Evolutionary conservation across 257 asterid genomes (phyloP), one percentile per base, ranked within the genome.

Genomic region (Fraxinus pennsylvanica): DNA sequence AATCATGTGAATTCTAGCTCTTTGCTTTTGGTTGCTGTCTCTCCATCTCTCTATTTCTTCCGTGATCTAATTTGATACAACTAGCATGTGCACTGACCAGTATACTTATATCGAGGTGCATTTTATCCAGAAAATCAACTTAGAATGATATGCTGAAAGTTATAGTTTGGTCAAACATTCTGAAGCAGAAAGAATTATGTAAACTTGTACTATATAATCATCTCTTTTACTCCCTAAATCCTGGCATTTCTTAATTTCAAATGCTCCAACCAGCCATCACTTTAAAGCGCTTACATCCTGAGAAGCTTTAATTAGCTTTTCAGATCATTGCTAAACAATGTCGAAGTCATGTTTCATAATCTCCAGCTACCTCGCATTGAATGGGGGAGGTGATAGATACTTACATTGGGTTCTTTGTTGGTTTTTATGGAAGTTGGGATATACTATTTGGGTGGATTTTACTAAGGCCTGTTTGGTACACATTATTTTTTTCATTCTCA

Each of bases 271-370:
- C 36, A 25, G 43, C 69, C 14, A 73, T 9, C 74, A 61, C 73
- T 36, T 73, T 38, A 73, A 13, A 57, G 63, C 57, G 6, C 65
- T 57, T 47, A 74, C 54, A 33, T 70, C 35, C 33, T 59, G 19
- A 72, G 33, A 74, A 74, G 32, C 54, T 52, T 54, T 68, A 47
- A 71, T 74, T 66, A 14, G 74, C 77, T 45, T 63, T 63, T 27
- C 1, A 27, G 33, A 25, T 54, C n/a, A 68, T 72, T 35, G 68
- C 79, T 77, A 25, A 36, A 66, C 38, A 47, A 61, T 72, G 59
- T 21, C 0, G 14, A 54, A 35, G 21, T 39, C 8, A 78, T 25
- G 47, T 61, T 45, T 12, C 10, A 71, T 36, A 30, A 52, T 69
- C 59, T 63, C 35, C 69, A 63, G 36, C 69, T 19, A 63, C 35